phyloP scores from a whole-genome alignment of 2,329 filamentous ascomycete genomes.

The Calonectria leucothoes region DNA sequence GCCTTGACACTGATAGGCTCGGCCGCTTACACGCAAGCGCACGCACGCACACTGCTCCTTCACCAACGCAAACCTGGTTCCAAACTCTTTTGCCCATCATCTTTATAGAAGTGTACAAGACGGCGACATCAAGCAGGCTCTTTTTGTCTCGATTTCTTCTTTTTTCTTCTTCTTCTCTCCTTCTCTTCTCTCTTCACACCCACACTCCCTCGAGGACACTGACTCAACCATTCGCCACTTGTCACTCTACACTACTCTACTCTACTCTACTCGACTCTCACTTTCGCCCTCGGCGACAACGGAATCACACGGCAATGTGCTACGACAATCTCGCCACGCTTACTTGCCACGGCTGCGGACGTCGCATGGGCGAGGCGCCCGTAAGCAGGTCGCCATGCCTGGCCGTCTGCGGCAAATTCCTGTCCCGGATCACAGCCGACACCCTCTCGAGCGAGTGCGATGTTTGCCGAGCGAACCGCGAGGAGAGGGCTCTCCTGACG shows the following conservation, averaged over 20 bases:
- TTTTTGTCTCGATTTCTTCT: no score
- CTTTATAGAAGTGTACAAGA: neutral
- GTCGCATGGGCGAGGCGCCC: conserved; percentile 38
- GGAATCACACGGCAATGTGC: conserved; percentile 31
- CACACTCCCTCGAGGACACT: neutral
- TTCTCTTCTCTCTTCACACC: neutral
- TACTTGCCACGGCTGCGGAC: conserved; percentile 36
- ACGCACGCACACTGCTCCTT: no score
- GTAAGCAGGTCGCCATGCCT: conserved; percentile 38
- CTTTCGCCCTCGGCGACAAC: neutral
- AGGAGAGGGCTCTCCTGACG: conserved; percentile 34
- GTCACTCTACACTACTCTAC: neutral
- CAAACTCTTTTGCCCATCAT: neutral
- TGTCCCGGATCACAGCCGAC: conserved; percentile 39
- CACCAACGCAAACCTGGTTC: neutral
- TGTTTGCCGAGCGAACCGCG: conserved; percentile 37
- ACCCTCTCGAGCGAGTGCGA: conserved; percentile 39
- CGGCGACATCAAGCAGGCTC: neutral
- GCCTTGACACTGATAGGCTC: neutral
- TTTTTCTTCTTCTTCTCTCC: neutral
- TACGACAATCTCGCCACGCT: conserved; percentile 39
- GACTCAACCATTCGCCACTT: neutral
- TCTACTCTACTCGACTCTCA: neutral
- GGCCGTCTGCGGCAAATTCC: conserved; percentile 41
- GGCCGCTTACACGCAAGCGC: conserved; percentile 19